A percentile compares a stretch with the other conserved stretches of the same genome.
Evolutionary conservation across 805 yeast species (phyloP).

Genomic region (Yamadazyma scolyti): DNA sequence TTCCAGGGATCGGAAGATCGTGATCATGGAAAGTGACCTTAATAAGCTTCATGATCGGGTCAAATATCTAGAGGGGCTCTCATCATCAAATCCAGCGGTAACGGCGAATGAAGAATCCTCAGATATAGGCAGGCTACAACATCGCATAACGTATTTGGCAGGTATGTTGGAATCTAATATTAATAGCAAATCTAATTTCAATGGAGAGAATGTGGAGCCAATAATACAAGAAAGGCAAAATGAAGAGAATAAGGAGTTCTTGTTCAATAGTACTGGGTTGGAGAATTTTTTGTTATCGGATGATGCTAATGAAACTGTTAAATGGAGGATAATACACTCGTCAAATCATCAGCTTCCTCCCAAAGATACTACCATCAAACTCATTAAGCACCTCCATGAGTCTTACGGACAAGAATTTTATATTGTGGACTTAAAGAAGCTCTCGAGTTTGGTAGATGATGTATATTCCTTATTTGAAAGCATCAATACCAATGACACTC

Average conservation of each 20-base stretch:
- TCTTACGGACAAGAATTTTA: constrained; percentile 35
- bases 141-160: too few relatives aligned
- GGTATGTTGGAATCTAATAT: too few relatives aligned
- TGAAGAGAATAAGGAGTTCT: constrained; percentile 7
- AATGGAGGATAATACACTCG: constrained; percentile 14
- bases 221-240: constrained; percentile 11
- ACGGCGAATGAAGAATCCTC: too few relatives aligned
- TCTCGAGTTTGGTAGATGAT: constrained; percentile 8
- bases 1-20: constrained; percentile 35
- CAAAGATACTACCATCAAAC: constrained; percentile 15
- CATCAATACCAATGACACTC: constrained; percentile 4
- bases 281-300: constrained; percentile 25
- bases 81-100: too few relatives aligned
- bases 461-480: constrained; percentile 10
- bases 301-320: constrained; percentile 22
- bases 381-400: constrained; percentile 22
- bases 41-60: constrained; percentile 30
- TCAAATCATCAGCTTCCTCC: constrained; percentile 20
- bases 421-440: constrained; percentile 20
- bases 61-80: constrained; percentile 26
- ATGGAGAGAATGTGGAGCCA: background rate
- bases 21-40: constrained; percentile 41
- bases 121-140: too few relatives aligned
- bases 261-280: constrained; percentile 12
- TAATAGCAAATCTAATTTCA: background rate